Conservation (phyloP, 2,329 filamentous ascomycete species). For the Colletotrichum plurivorum region DNA sequence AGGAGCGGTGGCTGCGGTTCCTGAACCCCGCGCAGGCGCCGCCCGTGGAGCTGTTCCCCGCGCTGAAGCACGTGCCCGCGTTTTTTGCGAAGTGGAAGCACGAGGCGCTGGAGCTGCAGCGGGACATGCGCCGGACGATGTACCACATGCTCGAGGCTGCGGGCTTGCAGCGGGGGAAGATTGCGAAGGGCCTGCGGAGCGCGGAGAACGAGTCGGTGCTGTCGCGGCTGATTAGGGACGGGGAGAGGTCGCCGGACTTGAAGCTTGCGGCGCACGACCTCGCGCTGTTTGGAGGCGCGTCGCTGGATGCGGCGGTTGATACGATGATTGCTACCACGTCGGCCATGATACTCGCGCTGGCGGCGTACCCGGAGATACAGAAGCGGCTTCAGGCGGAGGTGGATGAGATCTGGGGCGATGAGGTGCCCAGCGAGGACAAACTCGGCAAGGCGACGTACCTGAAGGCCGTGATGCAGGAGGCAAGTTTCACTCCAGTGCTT, state of each 20-base stretch:
- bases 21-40: slow-evolving; percentile 46
- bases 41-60: slow-evolving; percentile 45
- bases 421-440: slow-evolving; percentile 49
- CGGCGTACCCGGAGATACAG: slow-evolving; percentile 43
- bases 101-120: slow-evolving; percentile 55
- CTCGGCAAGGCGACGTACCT: slow-evolving; percentile 43
- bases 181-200: slow-evolving; percentile 49
- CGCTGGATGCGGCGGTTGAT: slow-evolving; percentile 30
- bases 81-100: slow-evolving; percentile 62
- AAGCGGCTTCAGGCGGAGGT: slow-evolving; percentile 47
- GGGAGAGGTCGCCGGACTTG: slow-evolving; percentile 46
- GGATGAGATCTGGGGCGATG: slow-evolving; percentile 42
- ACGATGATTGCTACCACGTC: background rate
- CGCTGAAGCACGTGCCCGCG: slow-evolving; percentile 57
- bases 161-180: slow-evolving; percentile 46
- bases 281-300: slow-evolving; percentile 1
- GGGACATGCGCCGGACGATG: slow-evolving; percentile 56
- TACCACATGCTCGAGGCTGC: slow-evolving; percentile 53
- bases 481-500: slow-evolving; percentile 1
- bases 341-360: slow-evolving; percentile 43
- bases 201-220: slow-evolving; percentile 56
- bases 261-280: slow-evolving; percentile 18
- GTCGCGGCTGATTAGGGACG: slow-evolving; percentile 56
- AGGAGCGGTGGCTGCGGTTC: slow-evolving; percentile 44
- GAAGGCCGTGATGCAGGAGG: slow-evolving; percentile 43